Base-by-base conservation (phyloP, 768 basidiomycete genomes). In the Rhizopogon roseolus region DNA sequence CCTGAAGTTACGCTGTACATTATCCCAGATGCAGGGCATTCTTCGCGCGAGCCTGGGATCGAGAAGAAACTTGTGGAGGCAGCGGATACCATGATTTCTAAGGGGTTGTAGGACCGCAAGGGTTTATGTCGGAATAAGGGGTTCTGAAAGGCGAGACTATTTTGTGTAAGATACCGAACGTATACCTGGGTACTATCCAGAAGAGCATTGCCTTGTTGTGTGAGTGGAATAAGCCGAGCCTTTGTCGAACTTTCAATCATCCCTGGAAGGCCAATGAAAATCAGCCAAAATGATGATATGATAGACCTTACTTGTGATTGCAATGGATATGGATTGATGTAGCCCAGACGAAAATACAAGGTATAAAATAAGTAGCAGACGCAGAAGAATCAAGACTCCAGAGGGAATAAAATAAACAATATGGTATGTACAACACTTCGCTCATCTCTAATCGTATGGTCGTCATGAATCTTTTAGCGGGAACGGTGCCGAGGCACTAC, bases 1-100 rank as follows among this genome's bases (percentile, higher is more conserved):
- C 91, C 91, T 1, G 88, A 93, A 63, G 70, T 82, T n/a, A 81
- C 82, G 9, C 68, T 95, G 5, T 75, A 82, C 55, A 80, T 93
- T 48, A 86, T 93, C 11, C 84, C 88, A 14, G 88, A 91, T 66
- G 93, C 93, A 3, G 93, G 93, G 0, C 94, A 97, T 67, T 91
- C 88, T 29, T 78, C 89, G 11, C 81, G 85, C 41, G 94, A 96
- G 70, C 63, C 73, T 1, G 86, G 85, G 3, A 95, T 73, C 9
- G 73, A 82, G 27, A 82, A 83, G 66, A 68, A 86, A 51, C 75
- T 96, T 39, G 80, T 90, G 14, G 79, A 91, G 76, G 91, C 67
- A 6, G 40, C 67, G 8, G 63, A 69, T 29, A 34, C 22, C n/a
- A 53, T 53, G 52, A 49, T 27, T 34, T 46, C 45, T 14, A 46